Evolutionary conservation across 306 rosid genomes (phyloP), one percentile per base, ranked within the genome.

Genomic region (Erythrophleum fordii): DNA sequence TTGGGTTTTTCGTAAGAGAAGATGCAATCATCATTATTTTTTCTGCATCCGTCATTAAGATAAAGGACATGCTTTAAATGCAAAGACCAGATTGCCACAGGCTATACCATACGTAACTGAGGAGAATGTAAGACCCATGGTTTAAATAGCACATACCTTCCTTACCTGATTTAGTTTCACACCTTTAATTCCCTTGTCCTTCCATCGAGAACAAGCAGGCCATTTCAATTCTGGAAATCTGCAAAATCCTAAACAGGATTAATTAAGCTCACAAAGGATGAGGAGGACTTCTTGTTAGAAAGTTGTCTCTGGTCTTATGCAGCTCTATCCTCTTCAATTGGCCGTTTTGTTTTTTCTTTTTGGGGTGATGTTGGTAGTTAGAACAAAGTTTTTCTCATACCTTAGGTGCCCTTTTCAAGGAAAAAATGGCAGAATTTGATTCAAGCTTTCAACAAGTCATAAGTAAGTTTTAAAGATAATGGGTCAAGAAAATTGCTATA

Each of bases 11-110:
- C 60, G 56, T 68, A 31, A 74, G 76, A 64, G 82, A 80, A 65
- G 85, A 80, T 70, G 73, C 66, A 86, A 53, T 75, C 86, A 79
- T 81, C 82, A 84, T 81, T 79, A 84, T 82, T 2, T 76, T 72
- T 81, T 86, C 90, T 84, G 91, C 77, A 78, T 65, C 42, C 45
- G 44, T 52, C 85, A 86, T 88, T 61, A 85, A 64, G 79, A 69
- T 62, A 69, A 76, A 64, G 22, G 37, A 51, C 22, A 20, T 55
- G 85, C 83, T 83, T 81, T 90, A 79, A 90, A 85, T 89, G 89
- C 85, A 2, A 80, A 68, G 70, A 77, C 78, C 64, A 58, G 64
- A 84, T 67, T 41, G 71, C 37, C 46, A 66, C 80, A 74, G 82
- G 26, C 68, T 68, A 83, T 55, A 2, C 28, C 26, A 55, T 9